Evolutionary conservation across 352 stramenopile species (phyloP), one percentile per base, ranked within the genome.

Genomic region (Thraustochytrium striatum): DNA sequence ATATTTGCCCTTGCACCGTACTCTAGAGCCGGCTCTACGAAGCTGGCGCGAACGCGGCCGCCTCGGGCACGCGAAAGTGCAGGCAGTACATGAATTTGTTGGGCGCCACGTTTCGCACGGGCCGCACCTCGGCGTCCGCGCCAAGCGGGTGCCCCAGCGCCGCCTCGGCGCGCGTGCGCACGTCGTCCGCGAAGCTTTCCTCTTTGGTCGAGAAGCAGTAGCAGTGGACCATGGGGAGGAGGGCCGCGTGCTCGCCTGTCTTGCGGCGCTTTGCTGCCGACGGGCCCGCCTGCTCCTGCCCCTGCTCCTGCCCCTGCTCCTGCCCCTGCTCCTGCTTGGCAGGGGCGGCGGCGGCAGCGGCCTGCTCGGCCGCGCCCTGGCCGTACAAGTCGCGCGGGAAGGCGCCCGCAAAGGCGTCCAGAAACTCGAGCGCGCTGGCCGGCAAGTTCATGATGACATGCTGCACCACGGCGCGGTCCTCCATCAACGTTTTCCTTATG

Each of bases 1-100:
- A n/a, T n/a, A n/a, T n/a, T n/a, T n/a, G n/a, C n/a, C n/a, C n/a
- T n/a, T n/a, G n/a, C n/a, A n/a, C n/a, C n/a, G n/a, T n/a, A n/a
- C n/a, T n/a, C n/a, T n/a, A n/a, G n/a, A n/a, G n/a, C n/a, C n/a
- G n/a, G n/a, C n/a, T n/a, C n/a, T n/a, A n/a, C n/a, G n/a, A n/a
- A n/a, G n/a, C n/a, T n/a, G n/a, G n/a, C 44, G 65, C 65, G 47
- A 73, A 73, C 1, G 65, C 65, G 3, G 30, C 65, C 41, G 21
- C 65, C 21, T 11, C 85, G 0, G 94, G 93, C n/a, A 98, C 82
- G 68, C 88, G 81, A 85, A 98, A 98, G 36, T 90, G 96, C 38
- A 98, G 90, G 84, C 94, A 98, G 61, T 98, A 89, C 95, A 98
- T 98, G 75, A 96, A 91, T 84, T 98, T 98, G 82, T 96, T 97